These are phyloP conservation scores for Phytophthora pluvialis DNA, from an alignment of 352 stramenopile genomes.

Conservation along the genomic window DNA sequence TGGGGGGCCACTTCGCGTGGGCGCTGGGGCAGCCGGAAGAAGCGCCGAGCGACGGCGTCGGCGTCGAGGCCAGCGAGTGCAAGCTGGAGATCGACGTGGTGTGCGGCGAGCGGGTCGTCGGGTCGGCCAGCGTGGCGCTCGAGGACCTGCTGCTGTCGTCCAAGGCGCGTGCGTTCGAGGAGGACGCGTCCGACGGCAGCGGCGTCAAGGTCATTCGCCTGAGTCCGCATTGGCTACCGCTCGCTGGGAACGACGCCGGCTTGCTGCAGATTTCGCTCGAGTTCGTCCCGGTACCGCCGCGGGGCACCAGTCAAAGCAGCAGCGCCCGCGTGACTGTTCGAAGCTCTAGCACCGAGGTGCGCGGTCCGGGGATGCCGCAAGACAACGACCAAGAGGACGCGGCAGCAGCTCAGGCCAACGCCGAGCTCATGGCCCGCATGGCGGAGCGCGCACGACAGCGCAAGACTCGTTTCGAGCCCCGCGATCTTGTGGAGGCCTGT, in stretches of 20 bases:
- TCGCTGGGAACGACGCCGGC: conserved; percentile 48
- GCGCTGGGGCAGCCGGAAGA: conserved; percentile 38
- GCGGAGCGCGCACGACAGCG: conserved; percentile 20
- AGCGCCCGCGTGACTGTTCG: not conserved
- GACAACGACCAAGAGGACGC: conserved; percentile 27
- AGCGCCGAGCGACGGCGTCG: not conserved
- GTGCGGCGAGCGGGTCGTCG: conserved; percentile 58
- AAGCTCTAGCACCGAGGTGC: conserved; percentile 9
- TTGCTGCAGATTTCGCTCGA: conserved; percentile 59
- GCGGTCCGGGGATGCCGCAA: conserved; percentile 13
- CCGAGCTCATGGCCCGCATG: conserved; percentile 17
- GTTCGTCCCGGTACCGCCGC: conserved; percentile 40
- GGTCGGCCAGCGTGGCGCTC: conserved; percentile 41
- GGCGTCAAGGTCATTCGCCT: conserved; percentile 17
- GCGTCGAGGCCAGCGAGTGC: conserved; percentile 36
- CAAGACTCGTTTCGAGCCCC: conserved; percentile 35
- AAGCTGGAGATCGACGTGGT: conserved; percentile 62
- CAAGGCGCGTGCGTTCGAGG: conserved; percentile 23
- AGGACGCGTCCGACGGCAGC: conserved; percentile 22
- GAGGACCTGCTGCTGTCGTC: conserved; percentile 40
- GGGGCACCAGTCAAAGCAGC: not conserved
- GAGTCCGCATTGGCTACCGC: conserved; percentile 51
- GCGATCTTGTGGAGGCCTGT: conserved; percentile 22
- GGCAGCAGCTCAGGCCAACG: conserved; percentile 1
- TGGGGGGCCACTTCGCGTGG: conserved; percentile 52